Evolutionary conservation across 2,329 filamentous ascomycete genomes (phyloP), one percentile per base, ranked within the genome.

Genomic region (Fusarium palustre): DNA sequence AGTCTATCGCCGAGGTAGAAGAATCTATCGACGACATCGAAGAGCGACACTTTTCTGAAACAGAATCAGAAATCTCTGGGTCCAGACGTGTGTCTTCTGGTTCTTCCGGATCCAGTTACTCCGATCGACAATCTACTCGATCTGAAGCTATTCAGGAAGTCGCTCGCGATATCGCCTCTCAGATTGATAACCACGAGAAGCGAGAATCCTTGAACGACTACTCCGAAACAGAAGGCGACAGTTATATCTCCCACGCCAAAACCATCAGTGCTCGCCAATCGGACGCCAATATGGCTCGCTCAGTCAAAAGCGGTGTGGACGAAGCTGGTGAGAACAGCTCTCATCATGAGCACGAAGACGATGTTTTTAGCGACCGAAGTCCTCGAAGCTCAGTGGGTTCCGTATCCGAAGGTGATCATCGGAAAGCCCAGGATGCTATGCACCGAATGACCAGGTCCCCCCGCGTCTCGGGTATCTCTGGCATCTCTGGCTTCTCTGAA

Each of bases 321-420:
- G 76, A 77, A 16, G 76, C 59, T 3, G 81, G 77, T 10, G 81
- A 85, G 47, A 83, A 79, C 73, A 85, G 83, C 75, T 87, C 84
- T 1, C 85, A 84, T 55, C 81, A 86, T 61, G 84, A 83, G 31
- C 79, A 80, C 43, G 85, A 87, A 24, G 85, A 87, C 69, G 86
- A 88, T 52, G 84, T 89, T 20, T 89, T 89, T 73, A 88, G 86
- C 76, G 85, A 86, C 69, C 82, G 81, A 78, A 90, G 83, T 75
- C 84, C 83, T 2, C 83, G 86, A 39, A 88, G 85, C 75, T 89
- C 87, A 2, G 75, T 87, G 57, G 85, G 85, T 3, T 88, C 86
- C 2, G 79, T 85, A 60, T 77, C 78, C 10, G 79, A 80, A 50
- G 72, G 75, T 9, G 79, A 80, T 41, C 75, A 76, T 22, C 75